Evolutionary conservation across 2,329 filamentous ascomycete species (phyloP).

Genomic region (Teratosphaeria destructans): DNA sequence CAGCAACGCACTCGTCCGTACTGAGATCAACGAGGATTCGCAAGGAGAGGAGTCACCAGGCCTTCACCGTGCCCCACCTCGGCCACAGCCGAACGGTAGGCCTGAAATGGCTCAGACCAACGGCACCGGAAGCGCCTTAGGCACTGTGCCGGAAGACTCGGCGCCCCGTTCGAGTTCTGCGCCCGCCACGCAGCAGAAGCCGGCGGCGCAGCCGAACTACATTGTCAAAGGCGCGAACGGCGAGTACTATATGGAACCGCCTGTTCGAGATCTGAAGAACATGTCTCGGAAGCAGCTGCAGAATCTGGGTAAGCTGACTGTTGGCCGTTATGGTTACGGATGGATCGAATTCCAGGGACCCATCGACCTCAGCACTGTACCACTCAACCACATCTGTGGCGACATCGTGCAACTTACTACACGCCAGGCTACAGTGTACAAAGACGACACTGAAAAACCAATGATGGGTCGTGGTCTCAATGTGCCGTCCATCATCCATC

Average conservation of each 20-base stretch:
- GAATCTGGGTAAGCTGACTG: slow-evolving; percentile 62
- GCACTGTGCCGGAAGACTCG: slow-evolving; percentile 64
- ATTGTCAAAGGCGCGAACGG: slow-evolving; percentile 44
- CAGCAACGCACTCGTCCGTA: slow-evolving; percentile 40
- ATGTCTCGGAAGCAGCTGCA: slow-evolving; percentile 74
- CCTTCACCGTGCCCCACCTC: slow-evolving; percentile 39
- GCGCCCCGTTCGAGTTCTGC: slow-evolving; percentile 12
- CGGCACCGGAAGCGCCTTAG: slow-evolving; percentile 34
- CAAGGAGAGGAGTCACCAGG: slow-evolving; percentile 47
- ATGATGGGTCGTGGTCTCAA: slow-evolving; percentile 80
- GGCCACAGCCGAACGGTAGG: slow-evolving; percentile 30
- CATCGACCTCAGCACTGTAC: slow-evolving; percentile 62
- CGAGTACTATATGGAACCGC: slow-evolving; percentile 78
- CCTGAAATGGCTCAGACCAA: slow-evolving; percentile 56
- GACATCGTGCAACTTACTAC: slow-evolving; percentile 65
- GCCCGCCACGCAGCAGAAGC: slow-evolving; percentile 4
- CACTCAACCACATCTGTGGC: slow-evolving; percentile 69
- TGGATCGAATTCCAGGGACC: slow-evolving; percentile 63
- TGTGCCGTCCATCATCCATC: slow-evolving; percentile 74
- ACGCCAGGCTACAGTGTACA: slow-evolving; percentile 82
- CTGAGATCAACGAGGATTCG: slow-evolving; percentile 33
- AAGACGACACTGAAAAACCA: slow-evolving; percentile 64
- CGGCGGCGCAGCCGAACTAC: slow-evolving; percentile 4
- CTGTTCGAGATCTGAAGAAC: slow-evolving; percentile 60
- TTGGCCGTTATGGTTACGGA: slow-evolving; percentile 75